Percentiles rank a stretch among this genome's conserved stretches.
These are phyloP conservation scores for Scutellaria minor DNA, from an alignment of 257 asterid genomes.

Conservation along the genomic window DNA sequence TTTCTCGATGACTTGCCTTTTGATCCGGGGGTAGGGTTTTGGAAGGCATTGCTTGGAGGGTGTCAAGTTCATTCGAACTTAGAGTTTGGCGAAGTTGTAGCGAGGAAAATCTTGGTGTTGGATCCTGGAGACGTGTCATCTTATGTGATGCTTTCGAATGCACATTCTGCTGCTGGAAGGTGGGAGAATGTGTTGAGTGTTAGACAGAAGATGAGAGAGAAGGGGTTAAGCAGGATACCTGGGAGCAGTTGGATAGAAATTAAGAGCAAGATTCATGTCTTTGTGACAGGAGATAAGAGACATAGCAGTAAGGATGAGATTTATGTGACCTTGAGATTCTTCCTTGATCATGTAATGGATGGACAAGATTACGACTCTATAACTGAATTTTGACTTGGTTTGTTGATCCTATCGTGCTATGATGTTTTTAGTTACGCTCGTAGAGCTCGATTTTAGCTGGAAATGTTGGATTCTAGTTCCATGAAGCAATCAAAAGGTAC, in stretches of 20 bases:
- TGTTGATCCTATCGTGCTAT: background rate
- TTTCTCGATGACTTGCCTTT: conserved; percentile 74
- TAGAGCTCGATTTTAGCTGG: background rate
- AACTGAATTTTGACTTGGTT: conserved; percentile 28
- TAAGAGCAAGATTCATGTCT: conserved; percentile 61
- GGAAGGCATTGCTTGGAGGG: conserved; percentile 92
- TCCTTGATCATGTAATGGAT: conserved; percentile 43
- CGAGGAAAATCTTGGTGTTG: conserved; percentile 59
- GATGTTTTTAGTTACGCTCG: background rate
- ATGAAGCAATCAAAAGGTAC: too few species aligned
- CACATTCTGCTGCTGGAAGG: conserved; percentile 78
- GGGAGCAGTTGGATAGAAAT: conserved; percentile 92
- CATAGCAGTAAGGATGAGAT: conserved; percentile 51
- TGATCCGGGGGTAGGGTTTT: conserved; percentile 79
- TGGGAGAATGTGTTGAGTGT: conserved; percentile 56
- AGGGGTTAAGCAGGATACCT: conserved; percentile 62
- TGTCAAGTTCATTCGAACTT: conserved; percentile 68
- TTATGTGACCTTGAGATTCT: conserved; percentile 42
- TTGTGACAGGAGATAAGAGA: conserved; percentile 63
- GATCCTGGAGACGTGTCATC: conserved; percentile 86
- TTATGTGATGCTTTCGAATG: conserved; percentile 87
- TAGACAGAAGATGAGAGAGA: conserved; percentile 67
- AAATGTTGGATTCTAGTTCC: too few species aligned
- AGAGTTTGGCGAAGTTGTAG: conserved; percentile 64
- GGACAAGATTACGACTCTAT: conserved; percentile 29